Percentiles rank a stretch among this genome's conserved stretches.
phyloP scores from a whole-genome alignment of 768 basidiomycete genomes.

The Tephrocybe sp. region DNA sequence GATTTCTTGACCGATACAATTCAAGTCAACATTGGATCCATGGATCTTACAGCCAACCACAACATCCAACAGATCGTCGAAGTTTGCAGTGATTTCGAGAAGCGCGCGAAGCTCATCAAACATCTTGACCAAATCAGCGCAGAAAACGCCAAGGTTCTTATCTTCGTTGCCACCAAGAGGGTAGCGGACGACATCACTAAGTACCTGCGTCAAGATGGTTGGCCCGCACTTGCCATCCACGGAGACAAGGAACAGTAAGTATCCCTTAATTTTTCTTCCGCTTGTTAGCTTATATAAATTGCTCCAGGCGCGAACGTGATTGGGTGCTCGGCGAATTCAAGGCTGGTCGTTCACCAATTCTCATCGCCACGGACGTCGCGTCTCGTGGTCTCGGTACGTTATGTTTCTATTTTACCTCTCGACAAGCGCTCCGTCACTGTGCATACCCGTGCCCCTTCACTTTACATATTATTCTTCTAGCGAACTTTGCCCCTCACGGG shows the following conservation, averaged over 20 bases:
- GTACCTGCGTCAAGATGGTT: constrained; percentile 95
- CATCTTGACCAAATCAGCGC: constrained; percentile 95
- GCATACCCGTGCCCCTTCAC: constrained; percentile 21
- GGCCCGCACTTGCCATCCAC: constrained; percentile 99
- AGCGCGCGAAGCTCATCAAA: constrained; percentile 93
- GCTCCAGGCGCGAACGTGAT: constrained; percentile 86
- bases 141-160: constrained; percentile 97
- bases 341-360: constrained; percentile 93
- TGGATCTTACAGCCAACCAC: constrained; percentile 98
- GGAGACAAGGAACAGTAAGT: constrained; percentile 97
- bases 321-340: constrained; percentile 99
- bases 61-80: constrained; percentile 96
- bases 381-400: constrained; percentile 99
- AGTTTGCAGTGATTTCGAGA: constrained; percentile 96
- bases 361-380: constrained; percentile 98
- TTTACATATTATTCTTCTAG: constrained; percentile 17
- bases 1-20: constrained; percentile 97
- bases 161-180: constrained; percentile 97
- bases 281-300: too few species aligned
- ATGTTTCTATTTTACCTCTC: constrained; percentile 40
- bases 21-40: constrained; percentile 98
- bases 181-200: constrained; percentile 99
- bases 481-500: constrained; percentile 16
- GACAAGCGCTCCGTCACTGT: constrained; percentile 44
- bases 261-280: too few species aligned